Conservation (phyloP, 2,329 filamentous ascomycete genomes). For the Teratosphaeriaceae sp. region DNA sequence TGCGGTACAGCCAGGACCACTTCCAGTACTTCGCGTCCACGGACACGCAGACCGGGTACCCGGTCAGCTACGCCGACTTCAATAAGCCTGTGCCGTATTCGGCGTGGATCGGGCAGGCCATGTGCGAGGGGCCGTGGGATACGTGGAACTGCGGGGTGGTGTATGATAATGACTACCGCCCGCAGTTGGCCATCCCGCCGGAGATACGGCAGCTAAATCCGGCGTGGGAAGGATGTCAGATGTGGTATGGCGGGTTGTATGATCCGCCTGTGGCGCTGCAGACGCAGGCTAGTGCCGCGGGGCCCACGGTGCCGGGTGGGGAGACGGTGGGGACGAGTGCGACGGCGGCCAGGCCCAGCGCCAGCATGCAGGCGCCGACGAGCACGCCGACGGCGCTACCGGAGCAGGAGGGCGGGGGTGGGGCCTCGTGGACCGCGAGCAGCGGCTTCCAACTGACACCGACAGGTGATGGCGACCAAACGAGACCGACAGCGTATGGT, state of each 20-base stretch:
- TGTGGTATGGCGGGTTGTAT: constrained; percentile 26
- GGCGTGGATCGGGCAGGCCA: constrained; percentile 20
- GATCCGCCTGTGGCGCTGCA: constrained; percentile 12
- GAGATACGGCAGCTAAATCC: constrained; percentile 20
- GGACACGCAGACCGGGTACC: constrained; percentile 21
- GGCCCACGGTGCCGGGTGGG: not conserved
- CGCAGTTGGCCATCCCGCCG: constrained; percentile 21
- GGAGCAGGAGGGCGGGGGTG: not conserved
- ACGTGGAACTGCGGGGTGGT: constrained; percentile 17
- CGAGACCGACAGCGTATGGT: not conserved
- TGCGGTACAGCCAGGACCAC: constrained; percentile 24
- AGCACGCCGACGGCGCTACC: not conserved
- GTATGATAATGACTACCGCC: constrained; percentile 28
- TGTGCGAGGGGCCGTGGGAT: constrained; percentile 12
- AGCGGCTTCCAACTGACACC: no score
- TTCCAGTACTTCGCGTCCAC: constrained; percentile 19
- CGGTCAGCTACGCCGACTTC: constrained; percentile 22
- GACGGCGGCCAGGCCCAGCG: not conserved
- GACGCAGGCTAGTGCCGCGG: not conserved
- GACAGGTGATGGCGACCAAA: no score
- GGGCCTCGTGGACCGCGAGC: no score
- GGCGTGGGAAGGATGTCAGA: constrained; percentile 21
- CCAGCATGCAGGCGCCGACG: not conserved
- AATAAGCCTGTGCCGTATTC: constrained; percentile 21
- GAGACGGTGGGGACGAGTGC: not conserved